Evolutionary conservation across 2,329 filamentous ascomycete genomes (phyloP), one percentile per base, ranked within the genome.

Genomic region (Verticillium klebahnii): DNA sequence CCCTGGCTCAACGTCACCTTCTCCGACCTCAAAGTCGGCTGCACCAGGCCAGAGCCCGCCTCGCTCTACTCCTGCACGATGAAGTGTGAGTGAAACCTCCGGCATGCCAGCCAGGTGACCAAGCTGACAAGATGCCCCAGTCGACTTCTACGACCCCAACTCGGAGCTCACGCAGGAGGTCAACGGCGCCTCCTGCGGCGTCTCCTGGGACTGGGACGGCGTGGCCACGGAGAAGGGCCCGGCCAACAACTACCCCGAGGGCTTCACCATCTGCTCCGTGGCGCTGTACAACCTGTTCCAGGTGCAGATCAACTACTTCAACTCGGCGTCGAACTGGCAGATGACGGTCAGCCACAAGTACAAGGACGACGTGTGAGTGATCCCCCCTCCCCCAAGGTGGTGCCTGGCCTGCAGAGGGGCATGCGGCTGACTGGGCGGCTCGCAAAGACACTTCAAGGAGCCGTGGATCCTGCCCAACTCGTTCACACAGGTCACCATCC

Each of bases 131-230:
- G 19, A 25, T 36, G 3, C 50, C 19, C 50, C 19, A 66, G 64
- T 66, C 57, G 58, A 66, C 58, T 60, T 65, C 19, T 65, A 65
- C 56, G 64, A 66, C 40, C 60, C 58, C 59, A 66, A 66, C 40
- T 65, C 64, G 9, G 64, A 65, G 55, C 63, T 54, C 40, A 37
- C 61, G 50, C 61, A 63, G 36, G 63, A 64, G 25, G 52, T 65
- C 52, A 66, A 61, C 59, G 63, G 59, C n/a, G 64, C 64, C 19
- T 60, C 58, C 32, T 70, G 69, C 62, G 54, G 63, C 11, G 61
- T 63, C 32, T 37, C 50, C 14, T 70, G 69, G 67, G n/a, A 63
- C 19, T 70, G 69, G 69, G 68, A 70, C 59, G 67, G 69, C 45
- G 29, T 66, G 37, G 63, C 66, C 2, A 50, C 60, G 6, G 34